These are phyloP conservation scores for Jackrogersella multiformis DNA, from an alignment of 495 filamentous ascomycete species.

Conservation along the genomic window DNA sequence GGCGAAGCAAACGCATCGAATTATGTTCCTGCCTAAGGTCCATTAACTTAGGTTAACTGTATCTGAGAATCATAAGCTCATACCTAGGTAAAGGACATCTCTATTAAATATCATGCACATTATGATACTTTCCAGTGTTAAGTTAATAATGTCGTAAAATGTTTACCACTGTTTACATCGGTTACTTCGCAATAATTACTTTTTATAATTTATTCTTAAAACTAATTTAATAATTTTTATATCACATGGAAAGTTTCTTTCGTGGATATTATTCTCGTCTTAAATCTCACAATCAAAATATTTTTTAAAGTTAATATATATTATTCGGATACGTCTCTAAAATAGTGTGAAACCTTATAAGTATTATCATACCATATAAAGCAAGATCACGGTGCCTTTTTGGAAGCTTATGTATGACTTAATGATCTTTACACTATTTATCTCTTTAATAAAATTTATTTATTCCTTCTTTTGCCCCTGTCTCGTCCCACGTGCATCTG, in stretches of 20 bases:
- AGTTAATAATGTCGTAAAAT: neutral
- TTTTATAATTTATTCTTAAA: too few species aligned
- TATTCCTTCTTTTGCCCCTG: neutral
- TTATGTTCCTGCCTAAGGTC: slow-evolving; percentile 28
- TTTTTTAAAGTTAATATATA: too few species aligned
- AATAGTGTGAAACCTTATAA: neutral
- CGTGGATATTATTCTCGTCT: neutral
- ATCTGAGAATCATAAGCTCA: neutral
- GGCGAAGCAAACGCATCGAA: slow-evolving; percentile 30
- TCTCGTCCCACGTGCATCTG: neutral
- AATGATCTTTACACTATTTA: neutral
- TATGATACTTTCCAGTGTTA: too few species aligned
- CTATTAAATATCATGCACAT: too few species aligned
- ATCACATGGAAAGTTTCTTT: neutral
- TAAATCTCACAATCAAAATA: neutral
- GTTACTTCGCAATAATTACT: too few species aligned
- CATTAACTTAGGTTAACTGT: slow-evolving; percentile 25
- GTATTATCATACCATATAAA: slow-evolving; percentile 7
- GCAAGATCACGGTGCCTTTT: slow-evolving; percentile 22
- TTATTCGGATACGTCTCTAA: neutral
- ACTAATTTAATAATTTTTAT: too few species aligned
- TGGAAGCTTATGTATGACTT: slow-evolving; percentile 1
- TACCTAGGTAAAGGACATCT: too few species aligned
- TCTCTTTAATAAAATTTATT: neutral
- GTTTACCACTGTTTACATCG: too few species aligned